phyloP scores from a whole-genome alignment of 805 yeast genomes.

The Wickerhamomyces pijperi region DNA sequence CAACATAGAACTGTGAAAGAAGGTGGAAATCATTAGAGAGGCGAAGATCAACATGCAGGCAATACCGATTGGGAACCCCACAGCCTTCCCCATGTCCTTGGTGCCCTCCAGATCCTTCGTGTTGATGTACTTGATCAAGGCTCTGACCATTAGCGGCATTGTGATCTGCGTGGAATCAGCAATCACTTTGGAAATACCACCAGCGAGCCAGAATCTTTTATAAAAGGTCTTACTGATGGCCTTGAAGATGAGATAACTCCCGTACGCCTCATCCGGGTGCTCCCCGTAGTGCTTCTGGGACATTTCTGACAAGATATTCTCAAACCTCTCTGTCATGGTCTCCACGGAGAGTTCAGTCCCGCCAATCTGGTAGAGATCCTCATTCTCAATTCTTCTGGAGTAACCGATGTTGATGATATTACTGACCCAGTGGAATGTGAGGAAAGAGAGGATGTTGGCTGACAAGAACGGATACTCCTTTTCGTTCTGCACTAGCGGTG shows the following conservation, averaged over 20 bases:
- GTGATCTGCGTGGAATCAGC: slow-evolving; percentile 31
- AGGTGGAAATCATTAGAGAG: slow-evolving; percentile 46
- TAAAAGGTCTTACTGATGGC: slow-evolving; percentile 26
- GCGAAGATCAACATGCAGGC: slow-evolving; percentile 39
- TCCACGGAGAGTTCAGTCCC: slow-evolving; percentile 23
- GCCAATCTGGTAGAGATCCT: slow-evolving; percentile 38
- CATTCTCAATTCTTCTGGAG: slow-evolving; percentile 45
- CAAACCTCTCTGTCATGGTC: slow-evolving; percentile 26
- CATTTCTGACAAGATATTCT: slow-evolving; percentile 19
- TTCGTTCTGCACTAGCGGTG: slow-evolving; percentile 11
- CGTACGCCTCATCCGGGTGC: slow-evolving; percentile 14
- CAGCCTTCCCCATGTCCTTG: slow-evolving; percentile 39
- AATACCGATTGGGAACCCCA: slow-evolving; percentile 70
- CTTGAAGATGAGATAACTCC: slow-evolving; percentile 17
- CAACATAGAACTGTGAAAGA: slow-evolving; percentile 48
- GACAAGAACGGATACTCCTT: slow-evolving; percentile 11
- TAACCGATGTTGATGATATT: slow-evolving; percentile 35
- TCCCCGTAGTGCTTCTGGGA: slow-evolving; percentile 13
- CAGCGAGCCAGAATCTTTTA: slow-evolving; percentile 21
- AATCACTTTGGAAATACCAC: slow-evolving; percentile 19
- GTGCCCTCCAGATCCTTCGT: slow-evolving; percentile 30
- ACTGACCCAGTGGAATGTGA: slow-evolving; percentile 15
- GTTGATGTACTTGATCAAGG: slow-evolving; percentile 56
- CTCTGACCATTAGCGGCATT: slow-evolving; percentile 57
- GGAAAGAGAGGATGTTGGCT: slow-evolving; percentile 10